phyloP scores from a whole-genome alignment of 2,329 filamentous ascomycete genomes.

The Tolypocladium guangdongense region DNA sequence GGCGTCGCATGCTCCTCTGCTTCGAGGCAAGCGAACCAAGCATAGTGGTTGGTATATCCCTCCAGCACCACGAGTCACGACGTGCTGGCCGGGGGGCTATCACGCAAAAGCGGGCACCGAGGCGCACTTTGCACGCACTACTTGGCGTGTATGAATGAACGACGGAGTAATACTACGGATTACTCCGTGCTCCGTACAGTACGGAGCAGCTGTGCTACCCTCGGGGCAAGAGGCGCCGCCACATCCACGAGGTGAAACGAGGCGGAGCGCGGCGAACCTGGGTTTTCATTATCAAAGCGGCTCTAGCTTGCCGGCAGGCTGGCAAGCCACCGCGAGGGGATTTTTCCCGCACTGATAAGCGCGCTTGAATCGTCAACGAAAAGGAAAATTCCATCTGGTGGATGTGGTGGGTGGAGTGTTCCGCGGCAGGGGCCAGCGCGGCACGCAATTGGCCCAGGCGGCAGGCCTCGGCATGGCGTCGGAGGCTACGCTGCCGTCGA shows the following conservation, averaged over 20 bases:
- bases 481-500: not conserved
- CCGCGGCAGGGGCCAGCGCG: not conserved
- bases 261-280: not conserved
- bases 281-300: not conserved
- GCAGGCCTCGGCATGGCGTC: not conserved
- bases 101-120: not conserved
- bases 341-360: not conserved
- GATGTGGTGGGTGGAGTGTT: not conserved
- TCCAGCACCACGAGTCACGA: too few species aligned
- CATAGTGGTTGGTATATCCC: not conserved
- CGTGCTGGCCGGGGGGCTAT: not conserved
- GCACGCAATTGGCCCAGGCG: not conserved
- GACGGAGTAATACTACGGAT: too few species aligned
- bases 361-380: not conserved
- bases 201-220: not conserved
- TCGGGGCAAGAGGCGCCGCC: not conserved
- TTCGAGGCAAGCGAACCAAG: not conserved
- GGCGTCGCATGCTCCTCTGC: not conserved
- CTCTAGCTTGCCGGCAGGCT: not conserved
- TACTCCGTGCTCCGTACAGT: too few species aligned
- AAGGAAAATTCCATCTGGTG: not conserved
- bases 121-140: not conserved
- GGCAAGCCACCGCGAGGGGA: not conserved
- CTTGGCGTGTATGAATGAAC: too few species aligned
- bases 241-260: not conserved